Evolutionary conservation across 768 basidiomycete species (phyloP).

Genomic region (Trametes villosa): DNA sequence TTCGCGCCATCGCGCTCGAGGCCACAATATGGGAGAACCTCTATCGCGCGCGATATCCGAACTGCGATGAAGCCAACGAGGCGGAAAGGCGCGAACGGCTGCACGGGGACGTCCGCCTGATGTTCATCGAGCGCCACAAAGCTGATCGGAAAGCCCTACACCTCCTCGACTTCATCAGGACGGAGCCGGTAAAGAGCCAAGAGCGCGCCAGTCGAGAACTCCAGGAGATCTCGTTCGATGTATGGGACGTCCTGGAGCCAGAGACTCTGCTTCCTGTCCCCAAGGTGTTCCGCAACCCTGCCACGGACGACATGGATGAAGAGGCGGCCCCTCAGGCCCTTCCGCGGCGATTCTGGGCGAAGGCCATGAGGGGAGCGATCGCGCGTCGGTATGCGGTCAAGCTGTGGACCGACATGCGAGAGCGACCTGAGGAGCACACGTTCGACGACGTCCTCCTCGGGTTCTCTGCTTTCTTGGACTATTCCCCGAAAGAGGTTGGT

Average conservation of each 20-base stretch:
- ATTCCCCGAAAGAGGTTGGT: conserved; percentile 47
- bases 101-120: conserved; percentile 2
- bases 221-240: conserved; percentile 44
- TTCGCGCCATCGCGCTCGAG: conserved; percentile 50
- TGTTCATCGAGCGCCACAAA: conserved; percentile 18
- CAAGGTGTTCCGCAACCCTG: conserved; percentile 5
- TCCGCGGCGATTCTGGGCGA: conserved; percentile 57
- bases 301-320: not conserved
- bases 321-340: conserved; percentile 35
- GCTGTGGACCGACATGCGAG: conserved; percentile 38
- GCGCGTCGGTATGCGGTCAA: conserved; percentile 45
- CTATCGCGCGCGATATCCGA: conserved; percentile 53
- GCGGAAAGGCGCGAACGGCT: conserved; percentile 34
- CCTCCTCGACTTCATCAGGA: conserved; percentile 8
- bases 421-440: conserved; percentile 19
- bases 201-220: not conserved
- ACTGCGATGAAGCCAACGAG: conserved; percentile 45
- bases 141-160: not conserved
- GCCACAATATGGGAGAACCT: conserved; percentile 55
- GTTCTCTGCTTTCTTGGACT: conserved; percentile 57
- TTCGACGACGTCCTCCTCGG: conserved; percentile 54
- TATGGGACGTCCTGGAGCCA: conserved; percentile 55
- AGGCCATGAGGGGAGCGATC: conserved; percentile 47
- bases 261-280: conserved; percentile 37
- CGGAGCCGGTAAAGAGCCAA: not conserved